Conservation (phyloP, 1,284 basidiomycete genomes). For the Polyporus tsugae region DNA sequence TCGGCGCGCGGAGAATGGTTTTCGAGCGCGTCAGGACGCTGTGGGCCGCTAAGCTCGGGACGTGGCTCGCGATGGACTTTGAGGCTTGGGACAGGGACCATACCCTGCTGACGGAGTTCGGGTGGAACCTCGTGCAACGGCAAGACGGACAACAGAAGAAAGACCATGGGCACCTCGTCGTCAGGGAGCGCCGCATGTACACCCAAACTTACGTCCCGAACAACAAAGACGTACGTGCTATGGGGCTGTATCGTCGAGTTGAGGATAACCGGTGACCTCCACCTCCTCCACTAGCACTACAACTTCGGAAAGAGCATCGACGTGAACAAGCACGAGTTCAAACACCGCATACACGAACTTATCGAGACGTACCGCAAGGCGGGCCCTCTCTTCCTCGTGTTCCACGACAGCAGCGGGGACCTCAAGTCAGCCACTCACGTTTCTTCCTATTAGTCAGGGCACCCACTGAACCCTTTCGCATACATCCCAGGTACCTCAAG, state of each 20-base stretch:
- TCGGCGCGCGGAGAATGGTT: conserved; percentile 60
- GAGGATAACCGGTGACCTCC: background rate
- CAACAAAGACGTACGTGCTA: conserved; percentile 60
- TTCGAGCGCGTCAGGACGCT: conserved; percentile 75
- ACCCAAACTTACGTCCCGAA: conserved; percentile 71
- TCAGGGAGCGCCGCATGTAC: conserved; percentile 66
- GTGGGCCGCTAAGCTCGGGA: conserved; percentile 66
- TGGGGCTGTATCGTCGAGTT: background rate
- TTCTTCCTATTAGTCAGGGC: background rate
- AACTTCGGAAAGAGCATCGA: conserved; percentile 69
- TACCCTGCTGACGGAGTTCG: conserved; percentile 75
- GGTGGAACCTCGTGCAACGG: conserved; percentile 71
- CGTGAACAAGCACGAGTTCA: conserved; percentile 60
- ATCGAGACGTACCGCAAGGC: conserved; percentile 49
- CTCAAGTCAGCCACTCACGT: conserved; percentile 59
- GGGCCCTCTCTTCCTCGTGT: conserved; percentile 80
- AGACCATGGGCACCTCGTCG: conserved; percentile 67
- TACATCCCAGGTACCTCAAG: conserved; percentile 57
- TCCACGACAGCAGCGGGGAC: conserved; percentile 80
- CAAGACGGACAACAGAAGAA: conserved; percentile 54
- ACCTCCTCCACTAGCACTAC: conserved; percentile 56
- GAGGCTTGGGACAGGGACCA: conserved; percentile 84
- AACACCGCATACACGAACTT: conserved; percentile 57
- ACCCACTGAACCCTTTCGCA: background rate
- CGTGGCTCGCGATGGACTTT: conserved; percentile 81